A percentile compares a stretch with the other conserved stretches of the same genome.
phyloP scores from a whole-genome alignment of 306 rosid genomes.

The Pyrus betulifolia region DNA sequence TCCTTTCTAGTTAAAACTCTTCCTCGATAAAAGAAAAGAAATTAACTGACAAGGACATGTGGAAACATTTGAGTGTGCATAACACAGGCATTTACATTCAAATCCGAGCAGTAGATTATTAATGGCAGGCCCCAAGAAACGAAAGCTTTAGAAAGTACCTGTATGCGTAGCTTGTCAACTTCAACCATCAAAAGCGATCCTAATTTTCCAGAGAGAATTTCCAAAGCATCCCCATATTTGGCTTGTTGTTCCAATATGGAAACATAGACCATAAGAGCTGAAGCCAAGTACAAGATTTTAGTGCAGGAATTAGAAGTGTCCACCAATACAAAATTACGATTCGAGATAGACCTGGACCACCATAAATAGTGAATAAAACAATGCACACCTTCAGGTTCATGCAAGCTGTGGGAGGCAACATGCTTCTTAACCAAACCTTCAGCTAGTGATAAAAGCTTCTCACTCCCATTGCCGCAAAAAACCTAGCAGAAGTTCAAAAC shows the following conservation, averaged over 20 bases:
- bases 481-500: constrained; percentile 49
- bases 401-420: constrained; percentile 82
- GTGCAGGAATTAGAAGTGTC: constrained; percentile 2
- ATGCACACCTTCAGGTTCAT: constrained; percentile 82
- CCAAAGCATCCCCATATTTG: constrained; percentile 90
- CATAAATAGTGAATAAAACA: constrained; percentile 1
- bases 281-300: constrained; percentile 26
- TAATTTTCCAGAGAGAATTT: constrained; percentile 79
- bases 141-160: constrained; percentile 56
- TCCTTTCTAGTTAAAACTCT: no score
- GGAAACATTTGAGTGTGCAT: background rate
- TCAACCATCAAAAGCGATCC: constrained; percentile 77
- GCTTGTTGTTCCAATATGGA: constrained; percentile 92
- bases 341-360: background rate
- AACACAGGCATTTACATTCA: background rate
- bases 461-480: constrained; percentile 72
- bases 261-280: constrained; percentile 84
- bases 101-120: background rate
- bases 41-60: background rate
- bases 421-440: constrained; percentile 97
- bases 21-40: no score
- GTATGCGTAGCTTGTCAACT: constrained; percentile 85
- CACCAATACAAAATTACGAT: background rate
- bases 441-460: constrained; percentile 74
- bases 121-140: background rate